Base-by-base conservation (phyloP, 768 basidiomycete genomes). In the Obba rivulosa region DNA sequence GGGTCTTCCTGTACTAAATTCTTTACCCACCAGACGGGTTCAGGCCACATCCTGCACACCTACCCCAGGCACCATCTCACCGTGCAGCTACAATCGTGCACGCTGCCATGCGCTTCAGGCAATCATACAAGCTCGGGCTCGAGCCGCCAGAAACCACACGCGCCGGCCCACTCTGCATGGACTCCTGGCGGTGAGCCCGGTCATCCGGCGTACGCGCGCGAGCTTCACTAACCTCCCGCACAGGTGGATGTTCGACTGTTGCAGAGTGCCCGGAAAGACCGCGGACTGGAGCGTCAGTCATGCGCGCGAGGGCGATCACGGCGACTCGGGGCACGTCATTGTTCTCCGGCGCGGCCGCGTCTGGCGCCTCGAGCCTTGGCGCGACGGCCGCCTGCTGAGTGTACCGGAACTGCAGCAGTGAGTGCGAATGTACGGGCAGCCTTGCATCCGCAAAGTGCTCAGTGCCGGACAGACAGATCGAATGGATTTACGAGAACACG, bases 221-320 rank as follows among this genome's bases (percentile, higher is more conserved):
- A 5, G 5, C 28, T 5, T 31, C 28, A 13, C 36, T 42, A 14
- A 45, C 35, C 8, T 37, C 20, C 17, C 21, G 28, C 41, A 22
- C 45, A 88, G 87, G 43, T 92, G 90, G 90, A 91, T 92, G 90
- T 92, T 92, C 56, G 90, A 92, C 62, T 90, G 88, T 62, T 88
- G 80, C 54, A 85, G 90, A 47, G 72, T 92, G 17, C 90, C 90
- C 2, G 85, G 86, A 1, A 64, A 71, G 9, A 75, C 84, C 39
- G 85, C 86, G 16, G 93, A 97, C 62, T 88, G 88, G 79, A 57
- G 57, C 46, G 56, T 59, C 20, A 53, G 51, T 16, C 53, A 61
- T 43, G 81, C 87, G 0, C 69, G 77, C 43, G 62, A 67, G 9
- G 75, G 73, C 16, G 82, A 84, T 34, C 53, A 56, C 4, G 83